Evolutionary conservation across 2,329 filamentous ascomycete species (phyloP).

Genomic region (Alternaria infectoria): DNA sequence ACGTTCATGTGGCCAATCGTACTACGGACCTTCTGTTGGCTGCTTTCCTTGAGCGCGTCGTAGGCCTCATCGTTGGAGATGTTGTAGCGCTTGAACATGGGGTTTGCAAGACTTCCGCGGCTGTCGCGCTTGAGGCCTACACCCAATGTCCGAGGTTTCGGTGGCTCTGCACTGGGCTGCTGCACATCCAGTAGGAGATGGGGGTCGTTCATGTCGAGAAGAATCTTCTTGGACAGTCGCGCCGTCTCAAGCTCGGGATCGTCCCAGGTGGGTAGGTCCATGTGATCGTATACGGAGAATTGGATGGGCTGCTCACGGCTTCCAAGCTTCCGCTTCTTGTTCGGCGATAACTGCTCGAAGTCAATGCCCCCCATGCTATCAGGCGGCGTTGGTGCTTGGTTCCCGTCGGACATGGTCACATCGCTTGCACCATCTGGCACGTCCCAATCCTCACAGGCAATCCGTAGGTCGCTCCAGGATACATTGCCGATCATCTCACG

Average conservation of each 20-base stretch:
- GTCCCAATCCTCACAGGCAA: slow-evolving; percentile 88
- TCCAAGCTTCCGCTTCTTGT: slow-evolving; percentile 70
- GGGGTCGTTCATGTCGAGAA: slow-evolving; percentile 87
- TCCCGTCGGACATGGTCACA: slow-evolving; percentile 37
- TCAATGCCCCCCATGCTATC: slow-evolving; percentile 37
- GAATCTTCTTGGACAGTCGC: slow-evolving; percentile 76
- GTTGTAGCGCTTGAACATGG: slow-evolving; percentile 85
- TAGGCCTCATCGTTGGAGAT: slow-evolving; percentile 97
- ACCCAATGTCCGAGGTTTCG: slow-evolving; percentile 58
- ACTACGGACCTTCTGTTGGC: slow-evolving; percentile 92
- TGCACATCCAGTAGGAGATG: slow-evolving; percentile 82
- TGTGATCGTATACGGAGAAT: slow-evolving; percentile 47
- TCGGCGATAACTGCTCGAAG: slow-evolving; percentile 37
- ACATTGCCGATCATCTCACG: slow-evolving; percentile 75
- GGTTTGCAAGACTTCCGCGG: slow-evolving; percentile 72
- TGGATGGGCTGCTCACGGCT: slow-evolving; percentile 27
- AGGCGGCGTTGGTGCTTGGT: slow-evolving; percentile 33
- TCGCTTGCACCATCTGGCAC: slow-evolving; percentile 52
- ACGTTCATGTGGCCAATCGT: slow-evolving; percentile 90
- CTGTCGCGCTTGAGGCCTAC: slow-evolving; percentile 70
- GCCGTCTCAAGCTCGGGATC: slow-evolving; percentile 78
- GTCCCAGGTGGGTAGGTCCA: slow-evolving; percentile 70
- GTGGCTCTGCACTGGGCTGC: slow-evolving; percentile 67
- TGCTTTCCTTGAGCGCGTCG: slow-evolving; percentile 93
- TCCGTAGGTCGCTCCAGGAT: slow-evolving; percentile 78